A percentile compares a stretch with the other conserved stretches of the same genome.
These are phyloP conservation scores for Venturia effusa DNA, from an alignment of 2,329 filamentous ascomycete genomes.

Conservation along the genomic window DNA sequence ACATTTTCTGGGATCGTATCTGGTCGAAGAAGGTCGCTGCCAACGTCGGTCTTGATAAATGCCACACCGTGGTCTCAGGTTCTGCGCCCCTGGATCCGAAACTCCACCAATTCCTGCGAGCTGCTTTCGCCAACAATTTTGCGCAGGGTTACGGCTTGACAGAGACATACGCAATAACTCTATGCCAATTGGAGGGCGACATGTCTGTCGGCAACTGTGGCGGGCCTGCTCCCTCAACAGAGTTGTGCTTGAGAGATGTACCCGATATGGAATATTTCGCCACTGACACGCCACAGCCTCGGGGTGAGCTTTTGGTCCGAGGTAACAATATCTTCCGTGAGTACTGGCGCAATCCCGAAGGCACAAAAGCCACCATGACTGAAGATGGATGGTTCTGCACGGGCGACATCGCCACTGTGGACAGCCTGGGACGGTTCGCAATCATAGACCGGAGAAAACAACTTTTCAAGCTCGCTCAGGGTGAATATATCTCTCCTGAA, in stretches of 20 bases:
- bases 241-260: slow-evolving; percentile 74
- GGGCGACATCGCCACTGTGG: slow-evolving; percentile 80
- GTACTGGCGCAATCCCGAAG: slow-evolving; percentile 83
- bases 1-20: slow-evolving; percentile 72
- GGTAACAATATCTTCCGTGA: slow-evolving; percentile 71
- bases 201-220: slow-evolving; percentile 74
- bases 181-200: slow-evolving; percentile 61
- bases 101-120: slow-evolving; percentile 79
- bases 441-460: slow-evolving; percentile 98
- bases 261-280: slow-evolving; percentile 90
- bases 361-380: slow-evolving; percentile 73
- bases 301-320: slow-evolving; percentile 79
- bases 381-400: slow-evolving; percentile 95
- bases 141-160: slow-evolving; percentile 88
- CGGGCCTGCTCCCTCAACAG: slow-evolving; percentile 52
- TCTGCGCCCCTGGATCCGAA: slow-evolving; percentile 83
- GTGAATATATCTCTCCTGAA: slow-evolving; percentile 96
- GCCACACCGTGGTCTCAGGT: slow-evolving; percentile 68
- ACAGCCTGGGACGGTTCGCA: slow-evolving; percentile 74
- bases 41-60: slow-evolving; percentile 70
- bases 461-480: slow-evolving; percentile 94
- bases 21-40: slow-evolving; percentile 80
- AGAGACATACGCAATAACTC: slow-evolving; percentile 73
- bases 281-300: slow-evolving; percentile 78
- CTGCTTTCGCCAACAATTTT: slow-evolving; percentile 69